Evolutionary conservation across 2,329 filamentous ascomycete species (phyloP), one percentile per base, ranked within the genome.

Genomic region (Colletotrichum cuscutae): DNA sequence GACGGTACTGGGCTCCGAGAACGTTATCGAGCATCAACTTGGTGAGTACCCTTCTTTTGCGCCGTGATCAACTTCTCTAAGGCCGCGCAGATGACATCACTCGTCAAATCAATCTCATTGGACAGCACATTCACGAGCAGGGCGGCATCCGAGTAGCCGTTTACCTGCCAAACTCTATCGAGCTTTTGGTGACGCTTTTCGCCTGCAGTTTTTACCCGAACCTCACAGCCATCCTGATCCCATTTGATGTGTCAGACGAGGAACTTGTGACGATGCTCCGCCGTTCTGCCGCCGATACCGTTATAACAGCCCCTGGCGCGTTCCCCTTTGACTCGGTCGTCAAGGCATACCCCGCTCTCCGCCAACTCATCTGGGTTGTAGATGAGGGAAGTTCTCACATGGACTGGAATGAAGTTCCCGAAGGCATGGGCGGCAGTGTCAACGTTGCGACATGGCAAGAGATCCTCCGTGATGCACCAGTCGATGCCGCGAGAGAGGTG

Each of bases 391-490:
- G 92, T 84, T 90, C 91, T 77, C 96, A 98, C 80, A 93, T 99
- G 88, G 95, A 98, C 82, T 99, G 96, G 95, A 95, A 94, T 77
- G 94, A 96, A 80, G 90, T 95, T 2, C 95, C 95, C 12, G 89
- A 93, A 78, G 93, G 93, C 64, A 92, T 92, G 69, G 92, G 92
- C 19, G 90, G 92, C 70, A 91, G 88, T 74, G 87, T 97, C 73
- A 93, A 93, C 68, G 93, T 98, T 19, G 90, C 92, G n/a, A 97
- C 96, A 15, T 99, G 96, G 95, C 94, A 97, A 78, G 94, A 98
- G 72, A 89, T 98, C 65, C 85, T 98, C 30, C 90, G 93, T 75
- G 93, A 97, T 74, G 87, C 88, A 75, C 89, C 91, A 22, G 83
- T 85, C 32, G 86, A 85, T 66, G 87, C 89, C 49, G 89, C 88